phyloP scores from a whole-genome alignment of 1,139 yeast species.

The Pichia sp. region DNA sequence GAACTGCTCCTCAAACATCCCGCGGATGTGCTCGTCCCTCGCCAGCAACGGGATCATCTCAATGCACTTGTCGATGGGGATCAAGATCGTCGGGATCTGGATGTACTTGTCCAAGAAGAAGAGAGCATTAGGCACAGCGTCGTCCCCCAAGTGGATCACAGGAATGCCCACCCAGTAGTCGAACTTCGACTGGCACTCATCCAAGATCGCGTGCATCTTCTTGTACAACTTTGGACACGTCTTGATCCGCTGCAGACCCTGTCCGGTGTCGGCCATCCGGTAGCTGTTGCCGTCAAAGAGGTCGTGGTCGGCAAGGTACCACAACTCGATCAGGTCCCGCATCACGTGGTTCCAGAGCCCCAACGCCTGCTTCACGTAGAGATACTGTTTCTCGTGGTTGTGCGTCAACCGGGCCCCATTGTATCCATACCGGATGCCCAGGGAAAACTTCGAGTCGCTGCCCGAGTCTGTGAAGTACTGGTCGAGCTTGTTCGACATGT shows the following conservation, averaged over 20 bases:
- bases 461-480: constrained; percentile 42
- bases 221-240: constrained; percentile 62
- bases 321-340: constrained; percentile 66
- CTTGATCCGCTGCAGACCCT: constrained; percentile 69
- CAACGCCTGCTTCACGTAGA: constrained; percentile 66
- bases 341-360: constrained; percentile 69
- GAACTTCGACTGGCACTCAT: constrained; percentile 56
- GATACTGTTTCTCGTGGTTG: constrained; percentile 62
- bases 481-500: constrained; percentile 54
- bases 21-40: constrained; percentile 43
- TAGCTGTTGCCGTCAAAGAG: constrained; percentile 49
- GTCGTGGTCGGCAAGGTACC: constrained; percentile 72
- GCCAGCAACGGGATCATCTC: constrained; percentile 48
- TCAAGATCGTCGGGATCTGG: constrained; percentile 68
- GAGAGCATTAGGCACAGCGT: constrained; percentile 73
- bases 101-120: constrained; percentile 71
- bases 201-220: constrained; percentile 62
- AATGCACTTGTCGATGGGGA: constrained; percentile 60
- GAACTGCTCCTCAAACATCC: constrained; percentile 54
- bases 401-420: constrained; percentile 68
- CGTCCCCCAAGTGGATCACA: constrained; percentile 73
- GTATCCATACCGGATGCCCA: constrained; percentile 60
- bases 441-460: constrained; percentile 36
- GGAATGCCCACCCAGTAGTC: constrained; percentile 73
- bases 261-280: constrained; percentile 66